Evolutionary conservation across 1,139 yeast genomes (phyloP), one percentile per base, ranked within the genome.

Genomic region (Suhomyces bribrorum): DNA sequence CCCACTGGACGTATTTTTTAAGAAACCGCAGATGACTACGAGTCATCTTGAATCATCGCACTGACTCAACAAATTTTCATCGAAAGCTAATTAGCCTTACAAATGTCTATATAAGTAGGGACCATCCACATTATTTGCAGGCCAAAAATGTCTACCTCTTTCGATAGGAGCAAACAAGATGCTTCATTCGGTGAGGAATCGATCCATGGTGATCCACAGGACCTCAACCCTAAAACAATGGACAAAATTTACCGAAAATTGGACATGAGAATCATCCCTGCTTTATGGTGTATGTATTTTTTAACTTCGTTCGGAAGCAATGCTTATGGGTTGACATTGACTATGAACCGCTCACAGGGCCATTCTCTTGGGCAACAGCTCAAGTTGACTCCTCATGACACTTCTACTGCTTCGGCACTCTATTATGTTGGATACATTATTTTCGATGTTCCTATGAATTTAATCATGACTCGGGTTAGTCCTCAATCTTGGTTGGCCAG

Each of bases 401-500:
- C 77, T 1, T 79, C 94, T 1, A 78, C 85, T 1, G 95, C 95
- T 2, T 80, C 86, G 17, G 95, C 96, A 0, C 69, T 87, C 34
- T 83, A 84, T 66, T 86, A 81, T 51, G 95, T 87, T 22, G 95
- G 92, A 4, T 85, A 77, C 58, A 86, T 87, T 48, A 66, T 87
- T 33, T 87, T 87, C 55, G 96, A 87, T 60, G 81, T 86, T 24
- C 96, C 96, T 16, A 86, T 86, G 92, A 87, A 87, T 61, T 71
- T 87, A 53, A 62, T 80, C 37, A 86, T 87, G 95, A 86, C 95
- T n/a, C 70, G 73, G 44, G 76, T 86, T 8, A 81, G 89, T 29
- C 95, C 96, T 1, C 94, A 87, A 53, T 75, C 86, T 2, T 87
- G 96, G 96, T 66, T 87, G 44, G 73, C 88, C 4, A 77, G 96